These are phyloP conservation scores for Phytophthora sojae DNA, from an alignment of 352 stramenopile species.

Conservation along the genomic window DNA sequence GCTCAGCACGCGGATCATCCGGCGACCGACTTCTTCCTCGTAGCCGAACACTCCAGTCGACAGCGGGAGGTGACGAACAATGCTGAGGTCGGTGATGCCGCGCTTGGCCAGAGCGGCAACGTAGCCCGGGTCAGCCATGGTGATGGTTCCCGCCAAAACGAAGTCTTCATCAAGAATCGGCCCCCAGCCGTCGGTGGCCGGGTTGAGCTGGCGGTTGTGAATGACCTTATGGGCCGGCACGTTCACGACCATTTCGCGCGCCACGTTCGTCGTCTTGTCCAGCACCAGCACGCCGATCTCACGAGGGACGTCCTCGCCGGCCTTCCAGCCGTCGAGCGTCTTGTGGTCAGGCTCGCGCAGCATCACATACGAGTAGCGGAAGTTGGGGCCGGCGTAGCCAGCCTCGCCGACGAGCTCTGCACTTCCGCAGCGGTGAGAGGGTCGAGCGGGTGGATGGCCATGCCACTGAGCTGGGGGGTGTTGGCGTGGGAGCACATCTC, in stretches of 20 bases:
- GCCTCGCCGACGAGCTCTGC: constrained; percentile 34
- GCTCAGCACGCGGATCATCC: constrained; percentile 54
- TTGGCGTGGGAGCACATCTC: constrained; percentile 33
- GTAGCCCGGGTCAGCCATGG: constrained; percentile 44
- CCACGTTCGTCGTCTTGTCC: constrained; percentile 33
- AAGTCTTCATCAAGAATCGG: constrained; percentile 10
- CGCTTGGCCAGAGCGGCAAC: constrained; percentile 40
- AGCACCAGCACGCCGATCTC: constrained; percentile 48
- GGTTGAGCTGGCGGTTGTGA: constrained; percentile 32
- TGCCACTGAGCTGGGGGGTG: constrained; percentile 15
- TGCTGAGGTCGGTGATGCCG: constrained; percentile 44
- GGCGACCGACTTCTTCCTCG: constrained; percentile 38
- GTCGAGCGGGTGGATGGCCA: constrained; percentile 27
- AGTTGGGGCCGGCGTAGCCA: constrained; percentile 30
- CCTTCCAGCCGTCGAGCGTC: constrained; percentile 36
- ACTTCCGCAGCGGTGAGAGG: constrained; percentile 47
- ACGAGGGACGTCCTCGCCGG: constrained; percentile 40
- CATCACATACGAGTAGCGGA: constrained; percentile 60
- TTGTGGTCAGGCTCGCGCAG: constrained; percentile 50
- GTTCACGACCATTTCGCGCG: constrained; percentile 42
- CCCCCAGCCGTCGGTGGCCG: constrained; percentile 45
- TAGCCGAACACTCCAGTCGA: constrained; percentile 48
- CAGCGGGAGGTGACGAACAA: constrained; percentile 43
- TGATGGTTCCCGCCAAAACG: neutral
- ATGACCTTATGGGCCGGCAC: constrained; percentile 34